A percentile compares a stretch with the other conserved stretches of the same genome.
These are phyloP conservation scores for Luffa acutangula DNA, from an alignment of 306 rosid genomes.

Conservation along the genomic window DNA sequence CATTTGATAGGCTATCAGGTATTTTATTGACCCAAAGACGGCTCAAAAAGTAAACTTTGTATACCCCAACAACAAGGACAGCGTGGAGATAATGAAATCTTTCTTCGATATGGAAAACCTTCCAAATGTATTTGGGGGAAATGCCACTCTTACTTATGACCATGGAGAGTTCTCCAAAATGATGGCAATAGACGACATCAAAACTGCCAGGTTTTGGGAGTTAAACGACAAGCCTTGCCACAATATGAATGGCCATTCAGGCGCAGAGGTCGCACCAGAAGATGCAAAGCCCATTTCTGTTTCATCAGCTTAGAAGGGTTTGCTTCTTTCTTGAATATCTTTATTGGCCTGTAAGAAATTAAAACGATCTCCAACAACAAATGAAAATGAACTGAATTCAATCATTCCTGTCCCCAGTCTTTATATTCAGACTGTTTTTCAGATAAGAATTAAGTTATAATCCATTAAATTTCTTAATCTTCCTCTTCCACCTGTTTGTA, in stretches of 20 bases:
- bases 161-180: slow-evolving; percentile 70
- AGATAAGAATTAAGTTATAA: not conserved
- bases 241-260: slow-evolving; percentile 26
- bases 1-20: slow-evolving; percentile 46
- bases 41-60: slow-evolving; percentile 74
- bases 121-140: slow-evolving; percentile 75
- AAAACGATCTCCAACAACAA: not conserved
- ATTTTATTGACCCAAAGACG: slow-evolving; percentile 72
- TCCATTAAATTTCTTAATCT: not conserved
- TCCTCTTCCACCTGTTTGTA: not conserved
- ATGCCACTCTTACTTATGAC: slow-evolving; percentile 61
- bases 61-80: slow-evolving; percentile 59
- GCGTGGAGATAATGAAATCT: slow-evolving; percentile 73
- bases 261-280: slow-evolving; percentile 36
- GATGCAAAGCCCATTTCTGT: slow-evolving; percentile 15
- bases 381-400: not conserved
- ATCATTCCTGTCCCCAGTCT: not conserved
- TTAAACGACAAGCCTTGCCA: slow-evolving; percentile 31
- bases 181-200: slow-evolving; percentile 69
- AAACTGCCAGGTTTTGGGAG: slow-evolving; percentile 84
- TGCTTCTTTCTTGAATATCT: not conserved
- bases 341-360: not conserved
- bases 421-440: not conserved
- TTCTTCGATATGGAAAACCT: slow-evolving; percentile 69
- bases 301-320: not conserved